Evolutionary conservation across 208 protist genomes (phyloP).

Genomic region (Crithidia bombi): DNA sequence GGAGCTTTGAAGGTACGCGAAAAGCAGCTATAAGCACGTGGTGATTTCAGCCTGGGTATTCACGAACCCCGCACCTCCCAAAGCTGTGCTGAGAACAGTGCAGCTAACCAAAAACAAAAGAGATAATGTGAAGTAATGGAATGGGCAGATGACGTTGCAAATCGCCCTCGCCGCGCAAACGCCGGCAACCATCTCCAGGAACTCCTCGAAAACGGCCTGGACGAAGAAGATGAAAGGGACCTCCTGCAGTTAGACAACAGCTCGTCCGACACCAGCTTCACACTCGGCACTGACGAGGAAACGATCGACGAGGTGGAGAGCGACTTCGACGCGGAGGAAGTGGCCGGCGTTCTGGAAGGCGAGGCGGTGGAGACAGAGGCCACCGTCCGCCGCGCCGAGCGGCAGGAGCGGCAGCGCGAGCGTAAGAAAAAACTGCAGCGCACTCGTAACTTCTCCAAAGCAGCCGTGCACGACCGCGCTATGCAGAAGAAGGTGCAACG

Average conservation of each 20-base stretch:
- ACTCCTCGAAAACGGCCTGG: slow-evolving; percentile 69
- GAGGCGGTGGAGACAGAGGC: slow-evolving; percentile 60
- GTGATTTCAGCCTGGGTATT: too few relatives aligned
- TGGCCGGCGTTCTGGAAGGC: slow-evolving; percentile 31
- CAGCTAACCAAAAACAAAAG: slow-evolving; percentile 6
- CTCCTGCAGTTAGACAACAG: slow-evolving; percentile 52
- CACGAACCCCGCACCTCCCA: too few relatives aligned
- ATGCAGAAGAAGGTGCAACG: slow-evolving; percentile 1
- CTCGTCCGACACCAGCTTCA: slow-evolving; percentile 70
- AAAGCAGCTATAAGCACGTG: too few relatives aligned
- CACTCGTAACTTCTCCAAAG: slow-evolving; percentile 30
- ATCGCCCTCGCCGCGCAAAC: slow-evolving; percentile 60
- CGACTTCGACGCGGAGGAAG: slow-evolving; percentile 80
- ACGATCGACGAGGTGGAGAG: slow-evolving; percentile 70
- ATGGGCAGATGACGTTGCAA: slow-evolving; percentile 42
- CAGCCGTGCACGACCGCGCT: slow-evolving; percentile 17
- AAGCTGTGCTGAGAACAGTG: background rate
- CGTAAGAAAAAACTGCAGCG: slow-evolving; percentile 35
- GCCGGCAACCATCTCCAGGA: slow-evolving; percentile 63
- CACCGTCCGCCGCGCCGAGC: slow-evolving; percentile 52
- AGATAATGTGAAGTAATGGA: slow-evolving; percentile 28
- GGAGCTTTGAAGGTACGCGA: too few relatives aligned
- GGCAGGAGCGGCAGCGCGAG: slow-evolving; percentile 39
- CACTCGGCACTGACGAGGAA: slow-evolving; percentile 58
- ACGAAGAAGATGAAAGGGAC: slow-evolving; percentile 68